These are phyloP conservation scores for Plantago major DNA, from an alignment of 257 asterid species.

Conservation along the genomic window DNA sequence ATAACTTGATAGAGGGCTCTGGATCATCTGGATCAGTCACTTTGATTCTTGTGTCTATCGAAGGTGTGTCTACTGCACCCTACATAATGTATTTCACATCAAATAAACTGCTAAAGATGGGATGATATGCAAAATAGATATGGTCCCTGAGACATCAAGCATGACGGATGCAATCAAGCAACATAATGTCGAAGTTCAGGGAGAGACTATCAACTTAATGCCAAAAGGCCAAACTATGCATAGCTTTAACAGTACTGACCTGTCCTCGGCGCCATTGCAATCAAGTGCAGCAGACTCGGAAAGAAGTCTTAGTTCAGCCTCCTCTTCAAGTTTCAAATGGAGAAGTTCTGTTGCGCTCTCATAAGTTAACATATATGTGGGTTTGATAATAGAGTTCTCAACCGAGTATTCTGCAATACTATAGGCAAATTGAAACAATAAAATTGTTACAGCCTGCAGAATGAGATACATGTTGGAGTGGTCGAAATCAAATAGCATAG, in stretches of 20 bases:
- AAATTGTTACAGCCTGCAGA: constrained; percentile 7
- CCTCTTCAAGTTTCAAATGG: constrained; percentile 87
- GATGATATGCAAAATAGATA: neutral
- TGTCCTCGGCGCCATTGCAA: constrained; percentile 81
- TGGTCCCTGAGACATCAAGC: no score
- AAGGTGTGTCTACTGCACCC: constrained; percentile 90
- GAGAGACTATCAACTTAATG: constrained; percentile 4
- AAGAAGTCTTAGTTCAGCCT: constrained; percentile 75
- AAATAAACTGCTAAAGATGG: constrained; percentile 5
- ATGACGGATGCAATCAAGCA: no score
- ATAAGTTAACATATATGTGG: constrained; percentile 95
- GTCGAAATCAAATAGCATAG: neutral
- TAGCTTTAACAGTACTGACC: constrained; percentile 34
- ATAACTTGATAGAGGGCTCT: constrained; percentile 81
- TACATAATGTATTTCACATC: constrained; percentile 29
- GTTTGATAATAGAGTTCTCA: constrained; percentile 83
- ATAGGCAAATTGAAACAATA: constrained; percentile 25
- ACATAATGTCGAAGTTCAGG: no score
- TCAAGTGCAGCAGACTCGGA: constrained; percentile 89
- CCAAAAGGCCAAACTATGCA: neutral
- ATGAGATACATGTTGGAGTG: neutral
- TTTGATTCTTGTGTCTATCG: constrained; percentile 73
- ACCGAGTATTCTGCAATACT: constrained; percentile 90
- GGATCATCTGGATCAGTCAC: constrained; percentile 86
- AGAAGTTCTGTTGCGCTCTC: constrained; percentile 97